Conservation (phyloP, 148 eudicot species). For the Cornus florida region DNA sequence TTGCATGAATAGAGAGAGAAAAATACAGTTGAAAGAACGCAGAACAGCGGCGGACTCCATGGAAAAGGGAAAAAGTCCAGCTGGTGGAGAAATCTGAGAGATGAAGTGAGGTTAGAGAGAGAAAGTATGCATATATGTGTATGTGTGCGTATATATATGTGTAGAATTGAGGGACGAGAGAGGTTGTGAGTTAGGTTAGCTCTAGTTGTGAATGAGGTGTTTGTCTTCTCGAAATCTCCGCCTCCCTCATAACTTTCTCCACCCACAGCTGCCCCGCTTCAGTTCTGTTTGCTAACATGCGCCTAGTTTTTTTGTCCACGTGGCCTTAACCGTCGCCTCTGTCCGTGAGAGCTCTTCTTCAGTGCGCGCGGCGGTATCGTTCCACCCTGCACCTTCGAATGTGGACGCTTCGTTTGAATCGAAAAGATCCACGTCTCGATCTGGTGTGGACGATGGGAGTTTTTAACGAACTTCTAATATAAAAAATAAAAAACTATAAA, state of each 20-base stretch:
- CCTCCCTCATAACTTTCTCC: constrained; percentile 31
- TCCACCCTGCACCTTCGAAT: no score
- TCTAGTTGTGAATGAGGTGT: background rate
- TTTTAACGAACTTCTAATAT: no score
- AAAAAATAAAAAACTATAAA: no score
- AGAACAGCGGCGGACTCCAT: constrained; percentile 23
- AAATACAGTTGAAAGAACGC: constrained; percentile 12
- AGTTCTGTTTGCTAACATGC: background rate
- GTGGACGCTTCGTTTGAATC: no score
- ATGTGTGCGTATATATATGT: background rate
- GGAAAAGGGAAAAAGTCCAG: background rate
- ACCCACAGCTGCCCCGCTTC: constrained; percentile 10
- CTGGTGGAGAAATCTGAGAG: constrained; percentile 6
- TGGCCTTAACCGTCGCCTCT: background rate
- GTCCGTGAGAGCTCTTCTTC: no score
- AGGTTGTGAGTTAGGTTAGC: background rate
- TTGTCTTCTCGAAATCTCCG: constrained; percentile 50
- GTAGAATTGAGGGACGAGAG: background rate
- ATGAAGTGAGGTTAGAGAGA: constrained; percentile 1
- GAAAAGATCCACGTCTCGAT: no score
- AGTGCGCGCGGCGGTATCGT: no score
- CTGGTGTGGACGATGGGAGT: no score
- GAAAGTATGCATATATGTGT: no score
- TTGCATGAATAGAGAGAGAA: background rate
- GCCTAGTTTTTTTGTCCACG: background rate